These are phyloP conservation scores for Euphorbia schlechtendalii DNA, from an alignment of 441 rosid genomes.

Conservation along the genomic window DNA sequence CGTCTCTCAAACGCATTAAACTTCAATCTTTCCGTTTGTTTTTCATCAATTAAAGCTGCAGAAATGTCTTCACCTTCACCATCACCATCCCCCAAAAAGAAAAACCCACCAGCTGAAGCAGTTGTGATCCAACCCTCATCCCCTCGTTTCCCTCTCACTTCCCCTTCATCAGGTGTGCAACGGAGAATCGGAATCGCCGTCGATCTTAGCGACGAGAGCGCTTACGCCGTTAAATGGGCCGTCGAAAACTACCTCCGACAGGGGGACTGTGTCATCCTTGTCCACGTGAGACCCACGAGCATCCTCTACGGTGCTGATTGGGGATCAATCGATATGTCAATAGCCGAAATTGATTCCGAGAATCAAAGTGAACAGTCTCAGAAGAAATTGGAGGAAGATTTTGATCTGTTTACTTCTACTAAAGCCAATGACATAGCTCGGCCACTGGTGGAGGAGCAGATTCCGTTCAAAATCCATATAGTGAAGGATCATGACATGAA, in stretches of 20 bases:
- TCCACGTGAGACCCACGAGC: constrained; percentile 65
- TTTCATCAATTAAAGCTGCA: too few relatives aligned
- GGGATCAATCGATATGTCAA: constrained; percentile 53
- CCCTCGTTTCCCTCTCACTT: constrained; percentile 36
- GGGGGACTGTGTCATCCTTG: constrained; percentile 62
- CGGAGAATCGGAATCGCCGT: constrained; percentile 71
- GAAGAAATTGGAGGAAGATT: constrained; percentile 60
- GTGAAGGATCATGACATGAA: constrained; percentile 87
- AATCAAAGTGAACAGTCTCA: constrained; percentile 33
- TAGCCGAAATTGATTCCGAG: constrained; percentile 16
- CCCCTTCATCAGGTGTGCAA: constrained; percentile 37
- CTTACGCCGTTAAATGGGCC: constrained; percentile 71
- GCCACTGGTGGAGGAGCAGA: constrained; percentile 53
- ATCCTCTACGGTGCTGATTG: constrained; percentile 82
- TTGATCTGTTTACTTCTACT: constrained; percentile 49
- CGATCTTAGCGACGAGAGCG: constrained; percentile 79
- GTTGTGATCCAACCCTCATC: constrained; percentile 57
- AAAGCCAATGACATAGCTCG: constrained; percentile 56
- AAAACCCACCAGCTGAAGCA: constrained; percentile 33
- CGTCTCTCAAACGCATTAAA: neutral
- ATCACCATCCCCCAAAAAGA: constrained; percentile 11
- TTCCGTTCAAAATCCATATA: constrained; percentile 70
- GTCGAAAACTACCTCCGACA: constrained; percentile 71
- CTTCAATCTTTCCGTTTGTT: neutral
- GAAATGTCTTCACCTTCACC: constrained; percentile 18